Percentiles rank a stretch among this genome's conserved stretches.
These are phyloP conservation scores for Hydnomerulius pinastri DNA, from an alignment of 768 basidiomycete species.

Conservation along the genomic window DNA sequence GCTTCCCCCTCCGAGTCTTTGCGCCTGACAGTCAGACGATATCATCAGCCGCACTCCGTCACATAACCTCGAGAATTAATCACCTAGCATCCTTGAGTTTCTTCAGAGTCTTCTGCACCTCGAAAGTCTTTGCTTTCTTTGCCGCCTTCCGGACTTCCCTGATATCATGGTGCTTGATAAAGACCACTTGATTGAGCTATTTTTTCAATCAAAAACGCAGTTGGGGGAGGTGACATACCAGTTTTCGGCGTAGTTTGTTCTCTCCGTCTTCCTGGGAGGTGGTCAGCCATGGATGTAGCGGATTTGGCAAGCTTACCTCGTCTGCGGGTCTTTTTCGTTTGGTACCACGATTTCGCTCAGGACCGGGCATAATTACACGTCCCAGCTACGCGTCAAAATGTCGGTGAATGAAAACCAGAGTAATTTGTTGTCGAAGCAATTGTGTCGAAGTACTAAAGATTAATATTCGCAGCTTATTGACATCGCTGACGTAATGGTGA, in stretches of 20 bases:
- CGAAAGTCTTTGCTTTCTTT: conserved; percentile 81
- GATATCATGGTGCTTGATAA: conserved; percentile 67
- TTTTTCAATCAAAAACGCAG: conserved; percentile 7
- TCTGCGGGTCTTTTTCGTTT: conserved; percentile 48
- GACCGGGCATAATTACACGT: neutral
- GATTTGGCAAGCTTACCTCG: conserved; percentile 30
- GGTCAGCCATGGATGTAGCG: conserved; percentile 5
- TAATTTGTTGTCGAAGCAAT: no score
- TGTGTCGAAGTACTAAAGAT: neutral
- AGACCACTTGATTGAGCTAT: conserved; percentile 9
- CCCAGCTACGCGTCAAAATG: no score
- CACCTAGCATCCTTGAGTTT: conserved; percentile 72
- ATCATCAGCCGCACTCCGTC: conserved; percentile 1
- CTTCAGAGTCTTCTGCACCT: conserved; percentile 82
- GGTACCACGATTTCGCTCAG: conserved; percentile 21
- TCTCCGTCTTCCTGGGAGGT: conserved; percentile 40
- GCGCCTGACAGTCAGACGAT: conserved; percentile 24
- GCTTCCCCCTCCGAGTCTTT: conserved; percentile 41
- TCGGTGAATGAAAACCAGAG: no score
- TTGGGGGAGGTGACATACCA: conserved; percentile 43
- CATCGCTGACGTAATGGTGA: conserved; percentile 23
- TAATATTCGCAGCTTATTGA: neutral
- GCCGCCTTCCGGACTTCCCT: conserved; percentile 73
- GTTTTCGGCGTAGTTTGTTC: conserved; percentile 50
- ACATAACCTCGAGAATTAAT: conserved; percentile 10